Conservation (phyloP, 2,329 filamentous ascomycete species). For the Calonectria henricotiae region DNA sequence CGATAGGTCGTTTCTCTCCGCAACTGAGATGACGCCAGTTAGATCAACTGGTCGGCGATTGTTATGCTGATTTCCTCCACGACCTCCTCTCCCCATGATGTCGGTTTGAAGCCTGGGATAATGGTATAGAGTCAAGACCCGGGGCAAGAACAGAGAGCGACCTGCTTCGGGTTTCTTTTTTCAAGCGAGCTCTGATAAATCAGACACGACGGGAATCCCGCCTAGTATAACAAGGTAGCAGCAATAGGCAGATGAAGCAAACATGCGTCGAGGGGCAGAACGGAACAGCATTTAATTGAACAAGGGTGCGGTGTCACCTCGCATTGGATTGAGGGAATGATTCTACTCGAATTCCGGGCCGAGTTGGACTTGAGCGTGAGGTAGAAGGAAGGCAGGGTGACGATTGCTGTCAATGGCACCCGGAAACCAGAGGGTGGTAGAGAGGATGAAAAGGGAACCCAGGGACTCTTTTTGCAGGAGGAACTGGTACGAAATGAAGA, state of each 20-base stretch:
- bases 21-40: slow-evolving; percentile 64
- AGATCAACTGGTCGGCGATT: slow-evolving; percentile 68
- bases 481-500: not conserved
- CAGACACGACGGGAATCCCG: not conserved
- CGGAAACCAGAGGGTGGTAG: not conserved
- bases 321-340: not conserved
- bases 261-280: not conserved
- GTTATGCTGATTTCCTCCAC: slow-evolving; percentile 55
- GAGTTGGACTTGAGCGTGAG: too few species aligned
- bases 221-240: not conserved
- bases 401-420: not conserved
- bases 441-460: not conserved
- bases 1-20: slow-evolving; percentile 70
- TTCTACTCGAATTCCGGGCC: not conserved
- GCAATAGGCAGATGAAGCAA: not conserved
- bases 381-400: not conserved
- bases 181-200: not conserved
- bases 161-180: not conserved
- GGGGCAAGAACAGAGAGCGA: not conserved
- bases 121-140: not conserved
- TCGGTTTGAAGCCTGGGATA: not conserved
- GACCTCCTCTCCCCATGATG: slow-evolving; percentile 61
- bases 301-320: not conserved
- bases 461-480: too few species aligned
- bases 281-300: not conserved